Evolutionary conservation across 345 rosid species (phyloP).

Genomic region (Cochlearia excelsa): DNA sequence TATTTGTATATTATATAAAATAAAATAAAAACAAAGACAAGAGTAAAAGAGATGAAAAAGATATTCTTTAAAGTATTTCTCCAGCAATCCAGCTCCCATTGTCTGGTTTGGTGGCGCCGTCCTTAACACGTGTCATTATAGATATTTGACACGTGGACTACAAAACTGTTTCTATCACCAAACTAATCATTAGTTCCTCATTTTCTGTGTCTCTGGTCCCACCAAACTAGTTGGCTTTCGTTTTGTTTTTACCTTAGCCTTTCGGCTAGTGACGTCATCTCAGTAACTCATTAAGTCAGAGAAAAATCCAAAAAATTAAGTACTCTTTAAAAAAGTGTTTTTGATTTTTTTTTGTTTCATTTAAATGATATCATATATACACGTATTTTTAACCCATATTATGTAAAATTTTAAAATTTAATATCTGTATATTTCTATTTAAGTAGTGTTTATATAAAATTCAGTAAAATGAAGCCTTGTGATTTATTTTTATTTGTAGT

Average conservation of each 20-base stretch:
- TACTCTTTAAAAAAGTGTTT: too few species aligned
- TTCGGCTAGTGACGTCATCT: conserved; percentile 35
- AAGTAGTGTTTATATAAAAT: too few species aligned
- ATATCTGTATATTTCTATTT: too few species aligned
- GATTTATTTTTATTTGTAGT: too few species aligned
- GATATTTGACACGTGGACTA: conserved; percentile 39
- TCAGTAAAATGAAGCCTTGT: too few species aligned
- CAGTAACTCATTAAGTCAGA: conserved; percentile 31
- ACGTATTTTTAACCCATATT: too few species aligned
- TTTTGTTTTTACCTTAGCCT: conserved; percentile 16
- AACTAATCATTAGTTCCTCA: conserved; percentile 44
- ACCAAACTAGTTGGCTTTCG: conserved; percentile 30
- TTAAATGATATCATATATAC: too few species aligned
- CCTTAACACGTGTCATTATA: conserved; percentile 44
- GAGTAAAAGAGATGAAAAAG: conserved; percentile 21
- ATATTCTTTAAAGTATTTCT: conserved; percentile 27
- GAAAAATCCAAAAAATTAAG: conserved; percentile 8
- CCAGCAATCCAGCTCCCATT: conserved; percentile 53
- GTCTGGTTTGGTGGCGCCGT: conserved; percentile 81
- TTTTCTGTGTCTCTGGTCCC: conserved; percentile 27
- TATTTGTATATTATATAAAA: conserved; percentile 10
- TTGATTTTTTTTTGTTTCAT: background rate
- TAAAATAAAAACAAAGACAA: background rate
- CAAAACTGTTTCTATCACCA: conserved; percentile 39
- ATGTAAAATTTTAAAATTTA: too few species aligned